Evolutionary conservation across 1,284 basidiomycete genomes (phyloP).

Genomic region (Ustilago sp.): DNA sequence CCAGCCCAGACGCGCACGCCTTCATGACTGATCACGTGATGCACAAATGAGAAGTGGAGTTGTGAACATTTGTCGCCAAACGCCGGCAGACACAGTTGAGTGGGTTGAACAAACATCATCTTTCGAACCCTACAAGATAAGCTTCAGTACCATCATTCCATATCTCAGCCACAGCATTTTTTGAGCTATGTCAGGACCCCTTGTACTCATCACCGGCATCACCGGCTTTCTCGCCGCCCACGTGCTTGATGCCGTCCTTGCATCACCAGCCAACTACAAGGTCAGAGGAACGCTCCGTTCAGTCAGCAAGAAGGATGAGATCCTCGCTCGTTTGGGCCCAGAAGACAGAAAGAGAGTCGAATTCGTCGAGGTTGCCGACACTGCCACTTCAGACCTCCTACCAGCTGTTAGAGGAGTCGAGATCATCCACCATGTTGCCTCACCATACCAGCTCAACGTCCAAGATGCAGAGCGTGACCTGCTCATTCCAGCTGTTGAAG

Average conservation of each 20-base stretch:
- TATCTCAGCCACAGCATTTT: background rate
- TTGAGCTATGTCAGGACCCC: conserved; percentile 34
- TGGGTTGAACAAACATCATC: background rate
- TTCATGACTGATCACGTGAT: too few species aligned
- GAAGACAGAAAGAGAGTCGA: conserved; percentile 53
- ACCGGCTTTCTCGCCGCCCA: conserved; percentile 63
- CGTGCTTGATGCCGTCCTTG: conserved; percentile 59
- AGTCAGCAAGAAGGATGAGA: conserved; percentile 51
- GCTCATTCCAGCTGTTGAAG: conserved; percentile 68
- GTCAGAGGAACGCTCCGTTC: conserved; percentile 62
- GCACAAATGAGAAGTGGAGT: background rate
- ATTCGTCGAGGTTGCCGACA: conserved; percentile 66
- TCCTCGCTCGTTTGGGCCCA: conserved; percentile 45
- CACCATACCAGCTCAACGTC: conserved; percentile 62
- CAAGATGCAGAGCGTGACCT: conserved; percentile 67
- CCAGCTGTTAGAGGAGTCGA: conserved; percentile 63
- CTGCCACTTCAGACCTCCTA: conserved; percentile 65
- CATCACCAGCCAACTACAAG: conserved; percentile 51
- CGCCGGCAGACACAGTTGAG: background rate
- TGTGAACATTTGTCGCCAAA: background rate
- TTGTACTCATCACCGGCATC: conserved; percentile 61
- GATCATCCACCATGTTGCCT: conserved; percentile 54
- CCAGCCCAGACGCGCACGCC: too few species aligned
- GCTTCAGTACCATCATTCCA: background rate
- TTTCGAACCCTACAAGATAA: background rate